These are phyloP conservation scores for Amphicarpaea edgeworthii DNA, from an alignment of 306 rosid genomes.

Conservation along the genomic window DNA sequence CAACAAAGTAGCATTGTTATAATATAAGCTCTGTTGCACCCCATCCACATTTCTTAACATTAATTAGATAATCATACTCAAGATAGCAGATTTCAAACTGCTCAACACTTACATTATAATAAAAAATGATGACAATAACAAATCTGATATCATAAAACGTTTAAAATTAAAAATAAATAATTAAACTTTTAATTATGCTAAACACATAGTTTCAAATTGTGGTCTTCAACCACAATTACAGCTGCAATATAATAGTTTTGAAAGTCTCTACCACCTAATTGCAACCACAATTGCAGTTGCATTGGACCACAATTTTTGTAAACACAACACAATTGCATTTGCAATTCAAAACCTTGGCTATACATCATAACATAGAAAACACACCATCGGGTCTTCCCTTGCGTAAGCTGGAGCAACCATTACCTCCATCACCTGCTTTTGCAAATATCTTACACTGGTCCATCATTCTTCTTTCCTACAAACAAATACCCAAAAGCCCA, in stretches of 20 bases:
- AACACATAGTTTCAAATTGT: not conserved
- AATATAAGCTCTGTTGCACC: slow-evolving; percentile 3
- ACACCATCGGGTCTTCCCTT: slow-evolving; percentile 81
- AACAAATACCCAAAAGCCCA: slow-evolving; percentile 33
- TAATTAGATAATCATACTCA: no score
- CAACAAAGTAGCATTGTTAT: slow-evolving; percentile 28
- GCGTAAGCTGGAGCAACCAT: slow-evolving; percentile 80
- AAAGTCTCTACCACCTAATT: not conserved
- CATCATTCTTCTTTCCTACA: slow-evolving; percentile 90
- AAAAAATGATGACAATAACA: not conserved
- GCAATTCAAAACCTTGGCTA: not conserved
- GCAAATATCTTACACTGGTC: slow-evolving; percentile 78
- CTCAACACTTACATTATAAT: not conserved
- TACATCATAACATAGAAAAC: not conserved
- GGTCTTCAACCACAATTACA: no score
- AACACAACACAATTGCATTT: not conserved
- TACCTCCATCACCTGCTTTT: slow-evolving; percentile 92
- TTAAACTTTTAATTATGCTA: not conserved
- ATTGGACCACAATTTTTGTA: not conserved
- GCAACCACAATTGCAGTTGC: not conserved
- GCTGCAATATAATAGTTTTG: not conserved
- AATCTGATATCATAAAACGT: not conserved
- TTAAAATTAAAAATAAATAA: not conserved
- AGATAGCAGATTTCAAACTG: no score
- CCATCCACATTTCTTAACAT: slow-evolving; percentile 39